These are phyloP conservation scores for Globisporangium nodosum DNA, from an alignment of 352 stramenopile species.

Conservation along the genomic window DNA sequence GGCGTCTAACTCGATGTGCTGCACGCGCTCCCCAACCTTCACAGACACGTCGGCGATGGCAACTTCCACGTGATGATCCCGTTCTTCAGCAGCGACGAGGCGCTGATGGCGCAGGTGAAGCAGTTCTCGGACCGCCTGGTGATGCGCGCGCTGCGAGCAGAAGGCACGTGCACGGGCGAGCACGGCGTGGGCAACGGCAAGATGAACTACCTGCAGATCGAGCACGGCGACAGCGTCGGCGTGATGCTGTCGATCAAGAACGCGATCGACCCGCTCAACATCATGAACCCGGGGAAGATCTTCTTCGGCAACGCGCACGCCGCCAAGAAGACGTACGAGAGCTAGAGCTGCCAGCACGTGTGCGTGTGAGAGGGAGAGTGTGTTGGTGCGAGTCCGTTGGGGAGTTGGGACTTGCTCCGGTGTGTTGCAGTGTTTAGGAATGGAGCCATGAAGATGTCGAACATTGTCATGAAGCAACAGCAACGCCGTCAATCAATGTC, in stretches of 20 bases:
- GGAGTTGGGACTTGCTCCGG: no score
- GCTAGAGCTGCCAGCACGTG: background rate
- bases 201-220: constrained; percentile 85
- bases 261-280: constrained; percentile 92
- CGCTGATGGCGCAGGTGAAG: constrained; percentile 83
- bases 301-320: constrained; percentile 60
- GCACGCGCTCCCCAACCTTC: background rate
- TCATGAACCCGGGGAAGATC: constrained; percentile 98
- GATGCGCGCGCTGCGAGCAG: constrained; percentile 79
- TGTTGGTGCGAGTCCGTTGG: no score
- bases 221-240: constrained; percentile 89
- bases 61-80: constrained; percentile 99
- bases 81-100: constrained; percentile 76
- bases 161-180: constrained; percentile 98
- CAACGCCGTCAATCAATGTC: no score
- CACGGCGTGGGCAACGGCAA: constrained; percentile 96
- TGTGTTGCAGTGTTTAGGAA: no score
- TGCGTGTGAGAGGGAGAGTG: background rate
- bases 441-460: no score
- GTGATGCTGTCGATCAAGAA: constrained; percentile 95
- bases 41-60: constrained; percentile 89
- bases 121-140: constrained; percentile 86
- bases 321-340: constrained; percentile 11
- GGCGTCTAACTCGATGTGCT: background rate
- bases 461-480: no score